A percentile compares a stretch with the other conserved stretches of the same genome.
phyloP scores from a whole-genome alignment of 768 basidiomycete genomes.

The Suillus spraguei region DNA sequence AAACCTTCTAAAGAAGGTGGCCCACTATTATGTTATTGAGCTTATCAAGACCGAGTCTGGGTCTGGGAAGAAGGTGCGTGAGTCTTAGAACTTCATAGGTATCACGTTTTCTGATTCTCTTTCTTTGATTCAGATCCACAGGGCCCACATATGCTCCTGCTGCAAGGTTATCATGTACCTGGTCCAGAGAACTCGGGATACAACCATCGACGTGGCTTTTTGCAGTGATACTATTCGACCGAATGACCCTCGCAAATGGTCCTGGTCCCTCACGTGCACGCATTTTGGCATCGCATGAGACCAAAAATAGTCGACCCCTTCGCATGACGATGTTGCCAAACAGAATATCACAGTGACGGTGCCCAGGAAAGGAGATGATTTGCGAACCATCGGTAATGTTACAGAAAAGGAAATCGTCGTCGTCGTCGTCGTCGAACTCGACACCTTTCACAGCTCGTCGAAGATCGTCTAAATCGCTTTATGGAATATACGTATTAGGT shows the following conservation, averaged over 20 bases:
- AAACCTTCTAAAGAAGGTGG: conserved; percentile 17
- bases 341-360: neutral
- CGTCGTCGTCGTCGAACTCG: neutral
- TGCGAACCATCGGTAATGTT: neutral
- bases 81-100: neutral
- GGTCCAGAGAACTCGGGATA: conserved; percentile 12
- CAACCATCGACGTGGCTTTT: conserved; percentile 14
- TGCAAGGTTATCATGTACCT: conserved; percentile 19
- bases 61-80: neutral
- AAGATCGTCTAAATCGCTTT: too few species aligned
- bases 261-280: neutral
- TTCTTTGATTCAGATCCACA: neutral
- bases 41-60: conserved; percentile 6
- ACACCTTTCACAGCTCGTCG: too few species aligned
- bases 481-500: too few species aligned
- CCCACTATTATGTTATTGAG: conserved; percentile 11
- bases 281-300: neutral
- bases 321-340: neutral
- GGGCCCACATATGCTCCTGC: conserved; percentile 8
- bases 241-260: too few species aligned
- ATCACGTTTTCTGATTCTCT: too few species aligned
- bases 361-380: neutral
- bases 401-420: neutral
- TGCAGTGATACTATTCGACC: too few species aligned
- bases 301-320: neutral